Conservation (phyloP, 2,329 filamentous ascomycete species). For the Colletotrichum orbiculare region DNA sequence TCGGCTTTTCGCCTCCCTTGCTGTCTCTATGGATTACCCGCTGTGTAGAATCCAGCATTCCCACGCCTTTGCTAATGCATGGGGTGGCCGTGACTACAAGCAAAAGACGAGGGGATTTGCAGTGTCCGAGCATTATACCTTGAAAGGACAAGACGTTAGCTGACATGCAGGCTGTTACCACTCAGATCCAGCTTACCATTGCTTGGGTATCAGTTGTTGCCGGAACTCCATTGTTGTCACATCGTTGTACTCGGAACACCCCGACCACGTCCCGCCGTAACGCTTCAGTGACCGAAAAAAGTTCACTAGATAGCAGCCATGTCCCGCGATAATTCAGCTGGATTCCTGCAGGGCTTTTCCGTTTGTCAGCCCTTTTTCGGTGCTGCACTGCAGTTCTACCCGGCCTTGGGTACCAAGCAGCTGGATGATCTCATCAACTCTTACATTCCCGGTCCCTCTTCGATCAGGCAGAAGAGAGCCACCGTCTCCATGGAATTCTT, state of each 20-base stretch:
- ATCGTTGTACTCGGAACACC: background rate
- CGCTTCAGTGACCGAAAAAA: conserved; percentile 1
- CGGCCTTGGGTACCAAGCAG: conserved; percentile 71
- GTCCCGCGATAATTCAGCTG: conserved; percentile 49
- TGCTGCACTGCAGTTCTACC: conserved; percentile 71
- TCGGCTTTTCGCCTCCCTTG: too few species aligned
- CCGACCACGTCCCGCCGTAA: conserved; percentile 1
- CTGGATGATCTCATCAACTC: conserved; percentile 69
- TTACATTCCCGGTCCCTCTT: conserved; percentile 64
- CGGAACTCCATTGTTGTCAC: background rate
- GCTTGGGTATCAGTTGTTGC: too few species aligned
- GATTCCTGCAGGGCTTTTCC: conserved; percentile 63
- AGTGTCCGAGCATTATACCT: too few species aligned
- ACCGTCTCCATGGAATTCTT: conserved; percentile 70
- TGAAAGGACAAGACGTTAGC: too few species aligned
- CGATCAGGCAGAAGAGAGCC: conserved; percentile 69
- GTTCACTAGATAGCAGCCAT: conserved; percentile 47
- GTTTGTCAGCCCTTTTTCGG: conserved; percentile 69
- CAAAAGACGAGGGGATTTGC: too few species aligned
- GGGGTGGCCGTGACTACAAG: too few species aligned
- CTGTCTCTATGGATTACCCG: too few species aligned
- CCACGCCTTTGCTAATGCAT: too few species aligned
- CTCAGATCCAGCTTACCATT: too few species aligned
- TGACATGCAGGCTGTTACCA: too few species aligned
- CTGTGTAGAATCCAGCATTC: too few species aligned